A percentile compares a stretch with the other conserved stretches of the same genome.
These are phyloP conservation scores for Diaporthe citri DNA, from an alignment of 2,329 filamentous ascomycete genomes.

Conservation along the genomic window DNA sequence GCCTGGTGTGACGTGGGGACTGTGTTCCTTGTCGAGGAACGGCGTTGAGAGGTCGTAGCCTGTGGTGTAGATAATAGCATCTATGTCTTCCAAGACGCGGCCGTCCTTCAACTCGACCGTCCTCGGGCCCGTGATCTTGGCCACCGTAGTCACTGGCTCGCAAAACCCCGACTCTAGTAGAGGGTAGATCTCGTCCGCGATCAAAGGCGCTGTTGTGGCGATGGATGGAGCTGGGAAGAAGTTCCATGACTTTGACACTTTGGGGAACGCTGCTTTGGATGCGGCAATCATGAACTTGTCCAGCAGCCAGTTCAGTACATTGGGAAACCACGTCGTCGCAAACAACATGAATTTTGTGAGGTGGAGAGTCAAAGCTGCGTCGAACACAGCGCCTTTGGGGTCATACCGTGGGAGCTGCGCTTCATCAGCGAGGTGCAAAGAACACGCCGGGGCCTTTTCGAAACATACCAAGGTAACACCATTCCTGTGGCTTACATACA, in stretches of 20 bases:
- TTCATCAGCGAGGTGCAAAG: background rate
- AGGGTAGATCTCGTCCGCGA: conserved; percentile 36
- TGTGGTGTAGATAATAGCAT: conserved; percentile 39
- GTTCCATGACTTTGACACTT: conserved; percentile 29
- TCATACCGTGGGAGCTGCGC: conserved; percentile 18
- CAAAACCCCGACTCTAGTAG: conserved; percentile 38
- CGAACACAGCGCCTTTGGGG: conserved; percentile 9
- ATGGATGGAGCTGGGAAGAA: conserved; percentile 34
- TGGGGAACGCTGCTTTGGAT: conserved; percentile 29
- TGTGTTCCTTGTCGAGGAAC: conserved; percentile 14
- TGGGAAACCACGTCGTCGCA: conserved; percentile 13
- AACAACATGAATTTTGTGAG: background rate
- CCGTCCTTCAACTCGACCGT: conserved; percentile 35
- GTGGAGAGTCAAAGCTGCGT: background rate
- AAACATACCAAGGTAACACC: conserved; percentile 1
- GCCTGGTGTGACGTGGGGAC: background rate
- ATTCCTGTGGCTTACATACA: conserved; percentile 36
- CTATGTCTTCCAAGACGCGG: conserved; percentile 36
- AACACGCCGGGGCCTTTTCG: background rate
- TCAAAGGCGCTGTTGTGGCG: conserved; percentile 29
- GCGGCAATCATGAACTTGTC: background rate
- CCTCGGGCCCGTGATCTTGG: conserved; percentile 34
- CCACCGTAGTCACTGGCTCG: conserved; percentile 33
- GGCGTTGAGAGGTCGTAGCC: conserved; percentile 34
- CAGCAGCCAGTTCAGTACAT: background rate